Conservation (phyloP, 129 eudicot genomes). For the Artemisia argyi region DNA sequence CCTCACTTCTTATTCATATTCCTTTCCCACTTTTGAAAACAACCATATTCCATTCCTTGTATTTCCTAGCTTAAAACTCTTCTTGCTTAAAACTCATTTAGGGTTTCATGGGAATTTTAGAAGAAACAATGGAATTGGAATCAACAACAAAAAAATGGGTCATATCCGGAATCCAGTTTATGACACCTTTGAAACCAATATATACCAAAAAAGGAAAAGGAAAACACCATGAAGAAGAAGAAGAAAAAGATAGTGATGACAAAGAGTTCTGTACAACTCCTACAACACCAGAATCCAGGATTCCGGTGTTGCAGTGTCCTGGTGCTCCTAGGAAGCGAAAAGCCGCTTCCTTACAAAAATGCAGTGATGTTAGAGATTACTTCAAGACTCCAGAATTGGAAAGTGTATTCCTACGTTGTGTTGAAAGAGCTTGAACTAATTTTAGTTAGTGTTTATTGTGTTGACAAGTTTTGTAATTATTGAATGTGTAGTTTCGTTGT, state of each 20-base stretch:
- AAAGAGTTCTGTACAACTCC: slow-evolving; percentile 59
- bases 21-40: slow-evolving; percentile 25
- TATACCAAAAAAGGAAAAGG: slow-evolving; percentile 30
- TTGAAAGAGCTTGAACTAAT: slow-evolving; percentile 39
- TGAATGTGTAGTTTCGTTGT: slow-evolving; percentile 6
- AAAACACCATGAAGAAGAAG: slow-evolving; percentile 8
- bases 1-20: neutral
- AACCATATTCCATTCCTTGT: slow-evolving; percentile 10
- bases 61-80: slow-evolving; percentile 12
- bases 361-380: slow-evolving; percentile 48
- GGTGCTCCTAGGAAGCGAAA: slow-evolving; percentile 75
- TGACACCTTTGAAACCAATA: slow-evolving; percentile 53
- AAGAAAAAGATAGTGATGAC: slow-evolving; percentile 25
- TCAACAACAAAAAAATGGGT: slow-evolving; percentile 50
- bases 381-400: slow-evolving; percentile 77
- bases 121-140: slow-evolving; percentile 32
- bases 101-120: slow-evolving; percentile 35
- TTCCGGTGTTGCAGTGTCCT: slow-evolving; percentile 55
- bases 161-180: slow-evolving; percentile 43
- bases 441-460: slow-evolving; percentile 6
- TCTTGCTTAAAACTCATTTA: neutral
- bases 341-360: slow-evolving; percentile 36
- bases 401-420: slow-evolving; percentile 51
- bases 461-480: slow-evolving; percentile 12
- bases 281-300: slow-evolving; percentile 58